Percentiles rank a stretch among this genome's conserved stretches.
Evolutionary conservation across 2,329 filamentous ascomycete genomes (phyloP).

Genomic region (Microcyclospora tardicrescens): DNA sequence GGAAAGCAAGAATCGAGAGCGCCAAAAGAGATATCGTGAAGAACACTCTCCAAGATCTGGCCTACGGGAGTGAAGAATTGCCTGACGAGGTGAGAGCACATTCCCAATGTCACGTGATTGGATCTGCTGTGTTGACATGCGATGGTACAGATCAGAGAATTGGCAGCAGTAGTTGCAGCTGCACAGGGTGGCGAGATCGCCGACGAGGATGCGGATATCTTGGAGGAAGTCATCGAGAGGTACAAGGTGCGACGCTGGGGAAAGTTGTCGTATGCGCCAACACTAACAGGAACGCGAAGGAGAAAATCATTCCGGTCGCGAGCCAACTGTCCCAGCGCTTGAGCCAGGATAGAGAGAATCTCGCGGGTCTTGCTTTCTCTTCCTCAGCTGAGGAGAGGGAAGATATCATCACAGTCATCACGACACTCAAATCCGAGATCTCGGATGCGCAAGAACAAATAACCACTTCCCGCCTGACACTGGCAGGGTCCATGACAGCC

Average conservation of each 20-base stretch:
- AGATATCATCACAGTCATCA: slow-evolving; percentile 7
- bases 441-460: slow-evolving; percentile 15
- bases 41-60: slow-evolving; percentile 22
- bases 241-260: slow-evolving; percentile 22
- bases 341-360: no score
- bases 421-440: slow-evolving; percentile 7
- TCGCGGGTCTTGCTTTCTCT: no score
- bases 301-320: slow-evolving; percentile 25
- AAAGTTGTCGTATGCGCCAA: no score
- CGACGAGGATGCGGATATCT: slow-evolving; percentile 25
- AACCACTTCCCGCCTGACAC: slow-evolving; percentile 16
- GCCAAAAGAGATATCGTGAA: slow-evolving; percentile 24
- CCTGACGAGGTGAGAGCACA: slow-evolving; percentile 23
- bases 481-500: slow-evolving; percentile 22
- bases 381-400: slow-evolving; percentile 2
- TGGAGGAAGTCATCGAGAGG: slow-evolving; percentile 26
- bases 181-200: slow-evolving; percentile 26
- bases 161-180: slow-evolving; percentile 30
- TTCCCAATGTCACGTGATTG: not conserved
- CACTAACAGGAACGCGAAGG: slow-evolving; percentile 6
- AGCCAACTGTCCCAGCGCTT: slow-evolving; percentile 19
- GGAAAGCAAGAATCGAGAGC: slow-evolving; percentile 20
- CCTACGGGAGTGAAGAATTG: slow-evolving; percentile 24
- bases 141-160: slow-evolving; percentile 24
- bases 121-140: not conserved